Evolutionary conservation across 495 filamentous ascomycete species (phyloP).

Genomic region (Aspergillus cristatus): DNA sequence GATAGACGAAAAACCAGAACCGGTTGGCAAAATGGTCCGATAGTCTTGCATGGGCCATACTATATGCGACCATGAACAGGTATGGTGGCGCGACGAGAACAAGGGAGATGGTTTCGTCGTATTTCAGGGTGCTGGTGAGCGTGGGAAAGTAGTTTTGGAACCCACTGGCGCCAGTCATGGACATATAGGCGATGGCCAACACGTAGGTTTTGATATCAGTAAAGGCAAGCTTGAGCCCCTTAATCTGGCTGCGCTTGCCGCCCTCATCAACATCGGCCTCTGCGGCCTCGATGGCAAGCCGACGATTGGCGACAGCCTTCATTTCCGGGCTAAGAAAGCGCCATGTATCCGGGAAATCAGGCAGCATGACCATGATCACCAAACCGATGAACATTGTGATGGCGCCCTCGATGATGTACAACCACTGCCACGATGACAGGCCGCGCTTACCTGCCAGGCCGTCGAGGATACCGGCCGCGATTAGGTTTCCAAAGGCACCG

Average conservation of each 20-base stretch:
- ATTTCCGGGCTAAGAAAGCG: slow-evolving; percentile 35
- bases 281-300: slow-evolving; percentile 37
- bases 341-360: slow-evolving; percentile 45
- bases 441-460: slow-evolving; percentile 33
- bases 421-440: slow-evolving; percentile 42
- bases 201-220: slow-evolving; percentile 43
- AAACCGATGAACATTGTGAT: slow-evolving; percentile 36
- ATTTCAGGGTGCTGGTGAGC: slow-evolving; percentile 34
- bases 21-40: slow-evolving; percentile 38
- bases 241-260: slow-evolving; percentile 38
- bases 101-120: slow-evolving; percentile 31
- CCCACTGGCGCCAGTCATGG: slow-evolving; percentile 39
- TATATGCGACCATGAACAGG: slow-evolving; percentile 45
- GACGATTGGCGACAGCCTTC: slow-evolving; percentile 40
- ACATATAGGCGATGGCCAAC: slow-evolving; percentile 42
- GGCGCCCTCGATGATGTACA: slow-evolving; percentile 41
- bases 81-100: slow-evolving; percentile 46
- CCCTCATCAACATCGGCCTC: slow-evolving; percentile 41
- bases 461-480: slow-evolving; percentile 45
- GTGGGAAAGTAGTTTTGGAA: slow-evolving; percentile 52
- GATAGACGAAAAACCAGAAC: slow-evolving; percentile 46
- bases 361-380: slow-evolving; percentile 29
- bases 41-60: slow-evolving; percentile 31
- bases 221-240: slow-evolving; percentile 43
- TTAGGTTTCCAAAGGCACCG: slow-evolving; percentile 56